Base-by-base conservation (phyloP, 106 monocot species). In the Acorus gramineus region DNA sequence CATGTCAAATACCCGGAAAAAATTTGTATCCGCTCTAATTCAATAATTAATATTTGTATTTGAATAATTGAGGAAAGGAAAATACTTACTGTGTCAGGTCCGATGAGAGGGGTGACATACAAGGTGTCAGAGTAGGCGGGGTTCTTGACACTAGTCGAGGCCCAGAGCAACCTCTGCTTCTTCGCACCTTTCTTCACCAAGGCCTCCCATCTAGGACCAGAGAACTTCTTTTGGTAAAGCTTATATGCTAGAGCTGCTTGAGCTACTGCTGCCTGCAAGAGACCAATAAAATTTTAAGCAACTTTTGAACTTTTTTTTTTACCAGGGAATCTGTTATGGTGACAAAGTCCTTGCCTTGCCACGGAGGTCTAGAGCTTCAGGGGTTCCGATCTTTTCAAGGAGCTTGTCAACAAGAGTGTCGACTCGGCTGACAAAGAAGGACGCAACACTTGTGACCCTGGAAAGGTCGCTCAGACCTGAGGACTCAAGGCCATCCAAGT, bases 61-160 rank as follows among this genome's bases (percentile, higher is more conserved):
- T 28, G 28, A 28, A 28, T 28, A 28, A 28, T 28, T 28, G 28
- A 28, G 28, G 28, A 28, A 28, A 28, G 28, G 28, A 28, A 5
- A 45, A 46, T 49, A 48, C 74, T 82, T 42, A 95, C 95, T 11
- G 95, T 85, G 57, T 95, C 87, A 61, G 95, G 95, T 68, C 90
- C 95, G 53, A 90, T 87, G 12, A 95, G 82, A 49, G 86, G 84
- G 53, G 76, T 84, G 3, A 95, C 82, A 59, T 95, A 95, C n/a
- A 90, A 64, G 8, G 90, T 95, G 72, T 90, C 95, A 10, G 82
- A 69, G 64, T 90, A 90, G 42, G 90, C 79, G 14, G 86, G 95
- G 67, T 95, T 90, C 71, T 95, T 95, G 9, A 95, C 95, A 63
- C 95, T 82, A 7, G 95, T 95, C 50, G 95, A 90, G 47, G 95